Evolutionary conservation across 1,139 yeast species (phyloP).

Genomic region (Entelexis sorbosivorans): DNA sequence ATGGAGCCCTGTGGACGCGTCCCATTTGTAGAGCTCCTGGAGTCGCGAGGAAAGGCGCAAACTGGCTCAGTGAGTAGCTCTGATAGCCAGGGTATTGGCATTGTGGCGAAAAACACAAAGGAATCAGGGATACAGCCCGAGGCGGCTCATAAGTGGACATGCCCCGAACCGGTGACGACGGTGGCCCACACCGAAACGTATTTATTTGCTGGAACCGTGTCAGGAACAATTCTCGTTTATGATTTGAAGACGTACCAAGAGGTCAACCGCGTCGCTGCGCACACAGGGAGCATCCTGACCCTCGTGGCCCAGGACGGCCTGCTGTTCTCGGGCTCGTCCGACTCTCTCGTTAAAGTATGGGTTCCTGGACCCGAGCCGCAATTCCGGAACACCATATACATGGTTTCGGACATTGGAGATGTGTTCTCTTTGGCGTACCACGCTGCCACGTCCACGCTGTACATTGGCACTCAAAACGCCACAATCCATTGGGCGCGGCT

Average conservation of each 20-base stretch:
- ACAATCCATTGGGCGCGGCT: slow-evolving; percentile 58
- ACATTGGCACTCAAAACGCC: slow-evolving; percentile 88
- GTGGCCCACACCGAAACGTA: slow-evolving; percentile 53
- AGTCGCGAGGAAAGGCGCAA: neutral
- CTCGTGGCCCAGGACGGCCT: slow-evolving; percentile 42
- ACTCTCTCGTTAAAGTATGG: slow-evolving; percentile 82
- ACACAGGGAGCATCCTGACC: slow-evolving; percentile 66
- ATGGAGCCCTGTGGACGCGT: slow-evolving; percentile 18
- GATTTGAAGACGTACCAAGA: slow-evolving; percentile 56
- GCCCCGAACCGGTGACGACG: slow-evolving; percentile 63
- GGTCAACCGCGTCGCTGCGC: slow-evolving; percentile 40
- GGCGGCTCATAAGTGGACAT: slow-evolving; percentile 65
- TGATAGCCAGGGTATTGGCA: neutral
- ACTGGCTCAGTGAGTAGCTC: neutral
- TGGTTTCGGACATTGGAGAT: slow-evolving; percentile 83
- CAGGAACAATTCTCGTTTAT: slow-evolving; percentile 64
- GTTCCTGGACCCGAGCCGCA: slow-evolving; percentile 24
- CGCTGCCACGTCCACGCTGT: slow-evolving; percentile 47
- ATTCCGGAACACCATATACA: slow-evolving; percentile 53
- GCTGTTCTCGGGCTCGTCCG: slow-evolving; percentile 80
- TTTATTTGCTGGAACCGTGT: slow-evolving; percentile 87
- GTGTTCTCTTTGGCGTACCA: slow-evolving; percentile 75
- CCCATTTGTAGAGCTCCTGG: slow-evolving; percentile 11
- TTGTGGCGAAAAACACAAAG: neutral
- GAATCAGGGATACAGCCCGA: slow-evolving; percentile 20